Percentiles rank a stretch among this genome's conserved stretches.
phyloP scores from a whole-genome alignment of 2,329 filamentous ascomycete species.

The Xylariaceae sp. region DNA sequence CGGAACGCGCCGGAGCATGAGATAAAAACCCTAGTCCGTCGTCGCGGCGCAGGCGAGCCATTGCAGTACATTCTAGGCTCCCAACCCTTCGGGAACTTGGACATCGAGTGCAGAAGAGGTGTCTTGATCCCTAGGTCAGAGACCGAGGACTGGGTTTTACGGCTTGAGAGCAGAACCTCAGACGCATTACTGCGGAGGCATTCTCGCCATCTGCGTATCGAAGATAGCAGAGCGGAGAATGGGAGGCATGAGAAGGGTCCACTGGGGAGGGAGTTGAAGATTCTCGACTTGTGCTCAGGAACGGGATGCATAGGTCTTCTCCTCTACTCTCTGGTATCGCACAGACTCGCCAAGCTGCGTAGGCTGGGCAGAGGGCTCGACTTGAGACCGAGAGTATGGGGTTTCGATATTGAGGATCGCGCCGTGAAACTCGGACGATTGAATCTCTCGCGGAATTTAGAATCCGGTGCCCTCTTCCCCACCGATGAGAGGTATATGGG shows the following conservation, averaged over 20 bases:
- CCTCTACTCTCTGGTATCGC: conserved; percentile 57
- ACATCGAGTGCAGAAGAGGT: conserved; percentile 70
- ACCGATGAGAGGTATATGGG: conserved; percentile 10
- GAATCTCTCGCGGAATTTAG: conserved; percentile 58
- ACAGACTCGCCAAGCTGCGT: no score
- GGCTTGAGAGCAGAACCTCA: conserved; percentile 40
- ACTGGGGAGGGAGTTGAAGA: conserved; percentile 38
- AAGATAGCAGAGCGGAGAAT: neutral
- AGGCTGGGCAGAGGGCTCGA: conserved; percentile 29
- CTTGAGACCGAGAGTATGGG: conserved; percentile 47
- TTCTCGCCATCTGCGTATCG: no score
- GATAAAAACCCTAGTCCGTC: conserved; percentile 32
- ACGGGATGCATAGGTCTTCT: conserved; percentile 85
- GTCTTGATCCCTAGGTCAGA: conserved; percentile 84
- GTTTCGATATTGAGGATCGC: conserved; percentile 66
- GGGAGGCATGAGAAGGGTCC: conserved; percentile 5
- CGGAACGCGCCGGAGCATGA: no score
- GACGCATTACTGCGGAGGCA: no score
- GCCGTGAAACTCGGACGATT: conserved; percentile 62
- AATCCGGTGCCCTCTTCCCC: conserved; percentile 7
- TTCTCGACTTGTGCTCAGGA: conserved; percentile 87
- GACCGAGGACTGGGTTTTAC: conserved; percentile 64
- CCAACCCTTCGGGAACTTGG: conserved; percentile 81
- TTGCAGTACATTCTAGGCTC: conserved; percentile 86
- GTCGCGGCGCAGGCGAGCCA: conserved; percentile 61